Evolutionary conservation across 106 monocot genomes (phyloP).

Genomic region (Hemerocallis citrina): DNA sequence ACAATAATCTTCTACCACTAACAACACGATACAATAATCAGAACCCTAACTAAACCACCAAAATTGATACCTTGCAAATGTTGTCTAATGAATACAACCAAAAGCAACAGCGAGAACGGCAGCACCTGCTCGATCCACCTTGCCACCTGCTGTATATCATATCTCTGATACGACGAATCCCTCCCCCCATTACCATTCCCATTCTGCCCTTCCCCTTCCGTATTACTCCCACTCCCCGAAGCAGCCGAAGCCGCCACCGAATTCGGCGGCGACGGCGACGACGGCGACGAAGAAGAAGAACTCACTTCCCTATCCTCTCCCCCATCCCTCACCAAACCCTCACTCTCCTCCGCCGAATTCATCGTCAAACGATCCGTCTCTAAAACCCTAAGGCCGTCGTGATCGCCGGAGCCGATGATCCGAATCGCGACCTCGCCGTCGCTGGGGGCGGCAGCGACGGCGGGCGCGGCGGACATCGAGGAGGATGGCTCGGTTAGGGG

Average conservation of each 20-base stretch:
- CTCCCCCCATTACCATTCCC: conserved; percentile 28
- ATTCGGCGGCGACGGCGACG: neutral
- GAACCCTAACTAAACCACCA: neutral
- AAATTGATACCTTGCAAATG: conserved; percentile 80
- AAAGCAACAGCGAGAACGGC: conserved; percentile 78
- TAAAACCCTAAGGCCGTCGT: conserved; percentile 20
- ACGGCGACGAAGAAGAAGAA: neutral
- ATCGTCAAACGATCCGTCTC: conserved; percentile 6
- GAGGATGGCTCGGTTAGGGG: conserved; percentile 21
- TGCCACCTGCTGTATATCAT: conserved; percentile 88
- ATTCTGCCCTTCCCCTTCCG: conserved; percentile 37
- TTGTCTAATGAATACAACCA: conserved; percentile 93
- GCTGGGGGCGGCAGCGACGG: conserved; percentile 6
- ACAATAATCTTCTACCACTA: too few species aligned
- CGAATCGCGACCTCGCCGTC: conserved; percentile 74
- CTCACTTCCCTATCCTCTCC: conserved; percentile 11
- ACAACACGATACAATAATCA: neutral
- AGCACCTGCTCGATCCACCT: conserved; percentile 88
- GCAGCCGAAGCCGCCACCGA: neutral
- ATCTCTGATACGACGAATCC: conserved; percentile 69
- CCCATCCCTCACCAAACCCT: conserved; percentile 7
- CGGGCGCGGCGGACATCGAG: too few species aligned
- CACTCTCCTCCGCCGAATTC: conserved; percentile 14
- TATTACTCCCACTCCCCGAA: conserved; percentile 8
- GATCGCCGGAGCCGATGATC: conserved; percentile 61